phyloP scores from a whole-genome alignment of 2,329 filamentous ascomycete genomes.

The Emmonsia crescens region DNA sequence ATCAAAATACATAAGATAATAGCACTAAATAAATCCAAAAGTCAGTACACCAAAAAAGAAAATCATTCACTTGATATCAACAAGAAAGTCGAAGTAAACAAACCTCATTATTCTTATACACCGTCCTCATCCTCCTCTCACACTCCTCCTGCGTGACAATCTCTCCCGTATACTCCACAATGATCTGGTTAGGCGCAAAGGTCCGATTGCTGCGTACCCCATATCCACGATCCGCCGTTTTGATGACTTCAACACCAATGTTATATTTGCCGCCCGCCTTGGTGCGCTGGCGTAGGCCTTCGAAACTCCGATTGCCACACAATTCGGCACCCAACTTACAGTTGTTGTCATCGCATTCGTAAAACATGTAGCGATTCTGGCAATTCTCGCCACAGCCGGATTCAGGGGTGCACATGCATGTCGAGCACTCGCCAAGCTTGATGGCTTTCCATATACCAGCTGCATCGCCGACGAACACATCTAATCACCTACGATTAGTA shows the following conservation, averaged over 20 bases:
- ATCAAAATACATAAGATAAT: conserved; percentile 97
- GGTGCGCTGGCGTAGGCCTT: conserved; percentile 61
- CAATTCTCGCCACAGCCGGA: conserved; percentile 81
- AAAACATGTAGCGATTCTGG: conserved; percentile 92
- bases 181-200: conserved; percentile 84
- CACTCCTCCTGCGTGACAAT: conserved; percentile 94
- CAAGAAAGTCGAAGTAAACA: conserved; percentile 20
- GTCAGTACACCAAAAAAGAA: neutral
- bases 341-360: conserved; percentile 86
- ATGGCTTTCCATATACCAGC: conserved; percentile 69
- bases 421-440: conserved; percentile 61
- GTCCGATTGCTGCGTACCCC: conserved; percentile 83
- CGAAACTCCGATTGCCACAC: conserved; percentile 83
- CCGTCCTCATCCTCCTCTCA: conserved; percentile 81
- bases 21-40: conserved; percentile 52
- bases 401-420: conserved; percentile 66
- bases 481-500: conserved; percentile 34
- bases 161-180: conserved; percentile 96
- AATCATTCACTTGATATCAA: neutral
- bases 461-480: conserved; percentile 83
- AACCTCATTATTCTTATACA: conserved; percentile 89
- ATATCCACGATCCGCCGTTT: conserved; percentile 78
- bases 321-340: conserved; percentile 64
- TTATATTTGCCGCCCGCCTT: conserved; percentile 76
- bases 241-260: conserved; percentile 88